Conservation (phyloP, 73 alveolate species). For the Tetrahymena borealis region DNA sequence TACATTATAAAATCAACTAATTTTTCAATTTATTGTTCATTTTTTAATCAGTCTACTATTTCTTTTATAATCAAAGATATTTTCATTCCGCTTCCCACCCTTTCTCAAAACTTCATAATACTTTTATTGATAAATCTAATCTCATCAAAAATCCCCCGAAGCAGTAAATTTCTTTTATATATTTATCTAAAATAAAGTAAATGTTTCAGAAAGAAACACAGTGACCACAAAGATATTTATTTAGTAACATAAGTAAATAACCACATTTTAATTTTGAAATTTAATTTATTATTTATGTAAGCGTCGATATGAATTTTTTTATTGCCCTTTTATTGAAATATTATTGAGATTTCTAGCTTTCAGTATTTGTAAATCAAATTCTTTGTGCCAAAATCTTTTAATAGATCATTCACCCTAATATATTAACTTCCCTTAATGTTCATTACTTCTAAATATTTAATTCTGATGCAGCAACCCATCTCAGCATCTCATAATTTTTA, state of each 20-base stretch:
- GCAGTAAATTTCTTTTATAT: background rate
- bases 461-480: constrained; percentile 1
- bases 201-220: too few relatives aligned
- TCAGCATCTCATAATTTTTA: background rate
- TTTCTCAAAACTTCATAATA: background rate
- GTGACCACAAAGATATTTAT: too few relatives aligned
- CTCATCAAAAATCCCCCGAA: background rate
- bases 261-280: background rate
- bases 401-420: background rate
- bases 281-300: background rate
- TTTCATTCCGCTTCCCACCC: background rate
- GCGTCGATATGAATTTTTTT: background rate
- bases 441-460: background rate
- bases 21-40: too few relatives aligned
- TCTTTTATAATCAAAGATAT: background rate
- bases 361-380: too few relatives aligned
- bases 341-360: background rate
- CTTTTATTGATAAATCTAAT: background rate
- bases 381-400: too few relatives aligned
- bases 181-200: background rate
- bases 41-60: too few relatives aligned
- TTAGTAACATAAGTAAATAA: too few relatives aligned
- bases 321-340: background rate
- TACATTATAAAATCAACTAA: too few relatives aligned
- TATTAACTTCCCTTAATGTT: background rate